Base-by-base conservation (phyloP, 352 stramenopile genomes). In the Pythium rishiriense region DNA sequence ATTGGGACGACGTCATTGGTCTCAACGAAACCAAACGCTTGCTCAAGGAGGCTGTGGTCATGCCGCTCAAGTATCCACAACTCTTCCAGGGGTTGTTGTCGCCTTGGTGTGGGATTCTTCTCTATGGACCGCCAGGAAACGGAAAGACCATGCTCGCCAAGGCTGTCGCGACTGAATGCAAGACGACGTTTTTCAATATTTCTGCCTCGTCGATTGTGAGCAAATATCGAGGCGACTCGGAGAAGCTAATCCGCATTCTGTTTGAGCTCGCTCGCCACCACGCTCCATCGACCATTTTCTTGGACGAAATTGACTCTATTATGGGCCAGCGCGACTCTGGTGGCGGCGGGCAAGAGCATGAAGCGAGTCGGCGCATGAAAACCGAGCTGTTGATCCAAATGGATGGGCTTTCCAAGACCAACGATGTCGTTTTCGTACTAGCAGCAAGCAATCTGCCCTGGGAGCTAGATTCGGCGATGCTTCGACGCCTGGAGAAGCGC, bases 1-100 rank as follows among this genome's bases (percentile, higher is more conserved):
- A 80, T n/a, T 98, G 90, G 90, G 76, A 85, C 58, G 81, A 97
- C 51, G 88, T 97, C 33, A 92, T 97, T 52, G 90, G 85, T 4
- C 69, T 97, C 37, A 68, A 82, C 24, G 91, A 98, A 55, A 97
- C 96, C 25, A 98, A 98, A 66, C 75, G 94, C 21, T 65, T 99
- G 24, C 71, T 98, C 17, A 95, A 98, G 67, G 93, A 99, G 68
- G 95, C 94, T 0, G 89, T 99, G 1, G 93, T 99, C 25, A 94
- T 99, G 75, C 96, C 96, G 10, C 76, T 98, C 45, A 96, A 94
- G 75, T 98, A 98, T 60, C 96, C 96, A 4, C 87, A 98, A 53
- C 81, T 98, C 26, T 99, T 99, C 58, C 85, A 92, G 57, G 96
- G 96, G 0, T 80, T 98, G 26, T 73, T 97, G 1, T 88, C 84